Evolutionary conservation across 2,329 filamentous ascomycete species (phyloP).

Genomic region (Fusarium graminum): DNA sequence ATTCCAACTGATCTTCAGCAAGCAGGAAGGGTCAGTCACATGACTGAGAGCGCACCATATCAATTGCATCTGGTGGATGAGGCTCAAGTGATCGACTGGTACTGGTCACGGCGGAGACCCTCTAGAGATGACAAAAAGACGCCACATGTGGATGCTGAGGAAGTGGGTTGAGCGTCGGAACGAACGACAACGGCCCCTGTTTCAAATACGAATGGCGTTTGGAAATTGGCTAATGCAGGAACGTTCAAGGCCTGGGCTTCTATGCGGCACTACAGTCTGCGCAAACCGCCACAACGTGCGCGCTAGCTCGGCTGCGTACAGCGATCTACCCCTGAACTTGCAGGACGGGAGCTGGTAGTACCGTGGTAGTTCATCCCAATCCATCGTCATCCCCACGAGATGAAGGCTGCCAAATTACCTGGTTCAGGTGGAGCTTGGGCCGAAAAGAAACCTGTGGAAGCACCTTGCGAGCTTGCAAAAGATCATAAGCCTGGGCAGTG

Average conservation of each 20-base stretch:
- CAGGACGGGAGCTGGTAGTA: conserved; percentile 47
- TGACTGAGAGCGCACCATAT: conserved; percentile 24
- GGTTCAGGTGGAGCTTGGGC: conserved; percentile 35
- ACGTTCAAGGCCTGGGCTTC: conserved; percentile 46
- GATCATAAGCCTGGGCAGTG: conserved; percentile 12
- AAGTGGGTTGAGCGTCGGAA: conserved; percentile 33
- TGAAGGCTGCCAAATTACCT: conserved; percentile 39
- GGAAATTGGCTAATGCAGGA: conserved; percentile 52
- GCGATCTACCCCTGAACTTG: conserved; percentile 44
- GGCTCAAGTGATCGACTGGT: conserved; percentile 23
- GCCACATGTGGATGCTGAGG: conserved; percentile 34
- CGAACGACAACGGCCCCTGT: conserved; percentile 46
- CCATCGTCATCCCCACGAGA: conserved; percentile 39
- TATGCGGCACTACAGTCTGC: conserved; percentile 40
- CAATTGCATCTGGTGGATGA: conserved; percentile 28
- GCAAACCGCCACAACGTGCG: conserved; percentile 47
- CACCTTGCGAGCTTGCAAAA: conserved; percentile 13
- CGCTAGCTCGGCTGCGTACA: conserved; percentile 39
- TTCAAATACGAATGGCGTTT: conserved; percentile 46
- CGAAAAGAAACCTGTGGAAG: conserved; percentile 21
- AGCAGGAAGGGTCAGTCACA: conserved; percentile 32
- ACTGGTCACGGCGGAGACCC: conserved; percentile 14
- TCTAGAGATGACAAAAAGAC: conserved; percentile 14
- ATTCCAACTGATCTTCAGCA: conserved; percentile 12
- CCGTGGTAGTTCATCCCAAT: conserved; percentile 46